These are phyloP conservation scores for Agapanthus africanus DNA, from an alignment of 106 monocot genomes.

Conservation along the genomic window DNA sequence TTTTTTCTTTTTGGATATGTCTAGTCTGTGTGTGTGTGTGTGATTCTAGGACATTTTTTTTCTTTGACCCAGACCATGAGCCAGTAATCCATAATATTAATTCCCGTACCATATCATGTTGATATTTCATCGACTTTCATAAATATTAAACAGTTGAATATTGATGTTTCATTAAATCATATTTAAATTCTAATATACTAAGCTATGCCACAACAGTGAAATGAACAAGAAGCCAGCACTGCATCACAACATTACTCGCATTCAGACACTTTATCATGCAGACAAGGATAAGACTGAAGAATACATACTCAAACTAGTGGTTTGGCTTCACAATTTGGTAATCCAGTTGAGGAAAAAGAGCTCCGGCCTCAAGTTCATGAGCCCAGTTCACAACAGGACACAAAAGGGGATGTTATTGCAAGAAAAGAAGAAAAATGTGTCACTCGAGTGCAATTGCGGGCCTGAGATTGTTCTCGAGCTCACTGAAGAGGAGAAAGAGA, in stretches of 20 bases:
- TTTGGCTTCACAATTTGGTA: slow-evolving; percentile 48
- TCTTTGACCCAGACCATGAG: no score
- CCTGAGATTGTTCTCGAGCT: slow-evolving; percentile 11
- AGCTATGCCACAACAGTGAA: slow-evolving; percentile 28
- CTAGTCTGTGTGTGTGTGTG: no score
- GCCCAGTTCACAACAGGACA: background rate
- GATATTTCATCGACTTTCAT: no score
- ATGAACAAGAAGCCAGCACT: slow-evolving; percentile 13
- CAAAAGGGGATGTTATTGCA: background rate
- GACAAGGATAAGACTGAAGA: slow-evolving; percentile 51
- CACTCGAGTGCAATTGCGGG: background rate
- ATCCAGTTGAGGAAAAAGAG: slow-evolving; percentile 34
- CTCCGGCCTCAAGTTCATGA: slow-evolving; percentile 20
- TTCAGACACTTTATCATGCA: slow-evolving; percentile 49
- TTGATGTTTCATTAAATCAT: no score
- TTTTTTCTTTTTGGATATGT: no score
- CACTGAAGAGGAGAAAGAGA: slow-evolving; percentile 26
- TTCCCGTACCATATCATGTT: no score
- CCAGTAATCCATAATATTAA: no score
- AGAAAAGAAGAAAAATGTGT: background rate
- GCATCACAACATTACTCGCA: slow-evolving; percentile 21
- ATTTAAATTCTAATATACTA: background rate
- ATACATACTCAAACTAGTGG: slow-evolving; percentile 41
- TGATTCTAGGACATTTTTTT: no score
- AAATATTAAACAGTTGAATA: no score